These are phyloP conservation scores for Fusarium mangiferae DNA, from an alignment of 2,329 filamentous ascomycete species.

Conservation along the genomic window DNA sequence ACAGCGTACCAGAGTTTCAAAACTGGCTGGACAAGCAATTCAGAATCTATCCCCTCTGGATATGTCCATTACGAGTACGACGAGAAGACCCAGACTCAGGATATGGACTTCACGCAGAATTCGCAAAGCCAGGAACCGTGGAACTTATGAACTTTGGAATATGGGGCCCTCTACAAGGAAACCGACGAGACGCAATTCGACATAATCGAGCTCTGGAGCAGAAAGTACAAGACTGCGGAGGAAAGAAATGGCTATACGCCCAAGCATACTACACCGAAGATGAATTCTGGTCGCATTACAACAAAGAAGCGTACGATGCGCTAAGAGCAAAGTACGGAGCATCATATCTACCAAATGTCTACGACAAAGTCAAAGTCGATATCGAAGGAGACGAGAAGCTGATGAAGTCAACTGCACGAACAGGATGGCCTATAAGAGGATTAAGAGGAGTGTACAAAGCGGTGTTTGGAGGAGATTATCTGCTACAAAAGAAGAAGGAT, in stretches of 20 bases:
- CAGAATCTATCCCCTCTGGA: conserved; percentile 65
- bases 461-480: conserved; percentile 57
- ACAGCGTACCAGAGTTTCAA: conserved; percentile 55
- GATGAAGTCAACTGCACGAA: conserved; percentile 48
- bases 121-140: conserved; percentile 51
- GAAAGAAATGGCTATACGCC: conserved; percentile 77
- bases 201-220: conserved; percentile 70
- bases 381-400: conserved; percentile 48
- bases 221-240: conserved; percentile 66
- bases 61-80: conserved; percentile 62
- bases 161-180: conserved; percentile 63
- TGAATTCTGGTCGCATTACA: conserved; percentile 75
- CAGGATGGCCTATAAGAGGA: conserved; percentile 56
- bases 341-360: conserved; percentile 69
- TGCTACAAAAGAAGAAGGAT: conserved; percentile 51
- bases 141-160: conserved; percentile 70
- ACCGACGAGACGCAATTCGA: conserved; percentile 58
- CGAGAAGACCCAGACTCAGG: conserved; percentile 54
- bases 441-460: conserved; percentile 59
- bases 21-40: conserved; percentile 59
- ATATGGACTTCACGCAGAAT: conserved; percentile 60
- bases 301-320: conserved; percentile 66
- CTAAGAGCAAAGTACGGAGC: conserved; percentile 69
- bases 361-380: conserved; percentile 72
- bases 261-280: conserved; percentile 74